Percentiles rank a stretch among this genome's conserved stretches.
Evolutionary conservation across 192 early-diverging fungal genomes (phyloP).

Genomic region (Linnemannia hyalina): DNA sequence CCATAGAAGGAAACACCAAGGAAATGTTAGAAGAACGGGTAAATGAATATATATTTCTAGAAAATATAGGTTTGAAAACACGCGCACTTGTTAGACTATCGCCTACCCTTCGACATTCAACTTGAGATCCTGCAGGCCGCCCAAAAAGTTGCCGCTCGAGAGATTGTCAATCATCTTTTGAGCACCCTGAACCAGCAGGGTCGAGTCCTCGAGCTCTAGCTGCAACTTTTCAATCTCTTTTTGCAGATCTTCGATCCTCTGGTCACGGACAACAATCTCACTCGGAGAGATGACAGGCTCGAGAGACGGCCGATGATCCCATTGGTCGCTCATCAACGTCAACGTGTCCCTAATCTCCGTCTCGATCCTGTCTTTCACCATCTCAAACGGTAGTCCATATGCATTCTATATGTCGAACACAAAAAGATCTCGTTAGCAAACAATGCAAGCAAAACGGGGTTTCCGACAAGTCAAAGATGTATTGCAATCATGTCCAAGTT

Average conservation of each 20-base stretch:
- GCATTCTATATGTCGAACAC: conserved; percentile 26
- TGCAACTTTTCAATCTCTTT: conserved; percentile 46
- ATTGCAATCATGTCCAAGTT: not conserved
- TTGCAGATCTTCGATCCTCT: conserved; percentile 44
- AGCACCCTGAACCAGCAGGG: conserved; percentile 54
- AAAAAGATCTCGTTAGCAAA: not conserved
- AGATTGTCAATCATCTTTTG: conserved; percentile 56
- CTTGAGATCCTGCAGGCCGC: conserved; percentile 37
- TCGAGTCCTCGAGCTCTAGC: conserved; percentile 50
- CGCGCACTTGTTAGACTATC: not conserved
- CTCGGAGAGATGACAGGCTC: conserved; percentile 33
- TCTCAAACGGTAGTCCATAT: conserved; percentile 49
- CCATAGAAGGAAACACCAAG: not conserved
- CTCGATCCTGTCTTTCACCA: conserved; percentile 47
- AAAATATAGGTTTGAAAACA: not conserved
- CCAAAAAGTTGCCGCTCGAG: conserved; percentile 38
- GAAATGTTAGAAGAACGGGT: not conserved
- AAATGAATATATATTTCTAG: conserved; percentile 7
- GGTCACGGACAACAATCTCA: conserved; percentile 43
- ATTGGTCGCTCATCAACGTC: conserved; percentile 40
- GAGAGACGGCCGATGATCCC: conserved; percentile 29
- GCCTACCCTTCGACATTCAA: conserved; percentile 42
- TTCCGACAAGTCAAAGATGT: too few relatives aligned
- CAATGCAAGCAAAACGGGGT: not conserved
- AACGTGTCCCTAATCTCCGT: conserved; percentile 46